A percentile compares a stretch with the other conserved stretches of the same genome.
Evolutionary conservation across 768 basidiomycete species (phyloP).

Genomic region (Collybia mongolica): DNA sequence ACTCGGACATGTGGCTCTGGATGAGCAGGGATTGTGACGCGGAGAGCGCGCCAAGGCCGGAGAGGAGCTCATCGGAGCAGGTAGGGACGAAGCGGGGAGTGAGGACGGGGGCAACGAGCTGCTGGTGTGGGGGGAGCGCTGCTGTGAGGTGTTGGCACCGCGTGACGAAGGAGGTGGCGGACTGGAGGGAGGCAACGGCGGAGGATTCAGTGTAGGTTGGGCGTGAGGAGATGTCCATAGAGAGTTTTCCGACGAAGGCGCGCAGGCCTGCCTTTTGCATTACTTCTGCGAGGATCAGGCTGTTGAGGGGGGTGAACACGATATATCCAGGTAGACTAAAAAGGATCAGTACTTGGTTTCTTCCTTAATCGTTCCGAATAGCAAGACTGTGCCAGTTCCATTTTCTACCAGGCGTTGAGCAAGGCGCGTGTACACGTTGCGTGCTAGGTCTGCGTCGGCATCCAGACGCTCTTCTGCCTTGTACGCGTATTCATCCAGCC

Average conservation of each 20-base stretch:
- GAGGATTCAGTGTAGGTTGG: slow-evolving; percentile 71
- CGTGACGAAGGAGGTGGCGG: slow-evolving; percentile 57
- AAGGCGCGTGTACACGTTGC: slow-evolving; percentile 64
- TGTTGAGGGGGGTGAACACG: slow-evolving; percentile 22
- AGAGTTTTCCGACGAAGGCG: slow-evolving; percentile 86
- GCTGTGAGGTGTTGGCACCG: slow-evolving; percentile 41
- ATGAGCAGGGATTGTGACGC: slow-evolving; percentile 45
- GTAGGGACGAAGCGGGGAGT: slow-evolving; percentile 92
- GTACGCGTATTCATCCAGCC: slow-evolving; percentile 82
- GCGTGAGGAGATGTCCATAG: slow-evolving; percentile 80
- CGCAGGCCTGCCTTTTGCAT: slow-evolving; percentile 75
- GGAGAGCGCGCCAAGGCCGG: slow-evolving; percentile 59
- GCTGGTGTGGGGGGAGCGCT: slow-evolving; percentile 38
- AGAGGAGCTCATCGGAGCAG: slow-evolving; percentile 71
- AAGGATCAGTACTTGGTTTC: slow-evolving; percentile 68
- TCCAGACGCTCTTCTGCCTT: slow-evolving; percentile 81
- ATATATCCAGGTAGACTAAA: not conserved
- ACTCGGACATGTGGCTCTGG: slow-evolving; percentile 85
- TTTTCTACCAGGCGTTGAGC: slow-evolving; percentile 63
- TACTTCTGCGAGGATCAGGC: slow-evolving; percentile 72
- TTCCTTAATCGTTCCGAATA: slow-evolving; percentile 83
- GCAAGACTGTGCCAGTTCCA: slow-evolving; percentile 74
- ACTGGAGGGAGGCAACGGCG: slow-evolving; percentile 41
- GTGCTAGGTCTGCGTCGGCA: slow-evolving; percentile 54
- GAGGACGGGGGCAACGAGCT: slow-evolving; percentile 76